Percentiles rank a stretch among this genome's conserved stretches.
Conservation (phyloP, 768 basidiomycete genomes). For the Mycena polygramma region DNA sequence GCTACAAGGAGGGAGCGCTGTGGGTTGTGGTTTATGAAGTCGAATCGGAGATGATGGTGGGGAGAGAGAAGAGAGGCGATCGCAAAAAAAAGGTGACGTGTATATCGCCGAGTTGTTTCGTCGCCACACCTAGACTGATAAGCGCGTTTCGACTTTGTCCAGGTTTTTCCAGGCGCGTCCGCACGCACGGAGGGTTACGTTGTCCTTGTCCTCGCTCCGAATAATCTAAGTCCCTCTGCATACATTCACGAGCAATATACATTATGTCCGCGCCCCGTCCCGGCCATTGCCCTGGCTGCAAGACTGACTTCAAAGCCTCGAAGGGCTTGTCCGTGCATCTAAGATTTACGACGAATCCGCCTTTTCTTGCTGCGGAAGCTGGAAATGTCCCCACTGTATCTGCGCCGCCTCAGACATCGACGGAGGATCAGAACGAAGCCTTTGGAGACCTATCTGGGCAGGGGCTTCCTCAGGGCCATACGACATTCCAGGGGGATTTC, state of each 20-base stretch:
- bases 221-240: background rate
- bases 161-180: background rate
- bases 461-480: background rate
- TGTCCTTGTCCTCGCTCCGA: background rate
- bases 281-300: slow-evolving; percentile 1
- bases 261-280: background rate
- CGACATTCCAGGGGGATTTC: background rate
- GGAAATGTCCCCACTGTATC: background rate
- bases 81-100: background rate
- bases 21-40: background rate
- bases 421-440: background rate
- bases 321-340: background rate
- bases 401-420: background rate
- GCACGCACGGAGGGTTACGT: background rate
- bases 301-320: background rate
- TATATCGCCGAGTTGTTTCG: background rate
- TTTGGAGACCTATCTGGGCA: background rate
- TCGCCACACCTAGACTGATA: background rate
- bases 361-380: background rate
- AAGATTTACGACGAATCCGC: background rate
- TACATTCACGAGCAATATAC: background rate
- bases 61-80: background rate
- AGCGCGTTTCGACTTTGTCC: too few species aligned
- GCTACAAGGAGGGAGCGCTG: background rate
- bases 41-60: background rate